A percentile compares a stretch with the other conserved stretches of the same genome.
Conservation (phyloP, 257 asterid species). For the Perilla frutescens region DNA sequence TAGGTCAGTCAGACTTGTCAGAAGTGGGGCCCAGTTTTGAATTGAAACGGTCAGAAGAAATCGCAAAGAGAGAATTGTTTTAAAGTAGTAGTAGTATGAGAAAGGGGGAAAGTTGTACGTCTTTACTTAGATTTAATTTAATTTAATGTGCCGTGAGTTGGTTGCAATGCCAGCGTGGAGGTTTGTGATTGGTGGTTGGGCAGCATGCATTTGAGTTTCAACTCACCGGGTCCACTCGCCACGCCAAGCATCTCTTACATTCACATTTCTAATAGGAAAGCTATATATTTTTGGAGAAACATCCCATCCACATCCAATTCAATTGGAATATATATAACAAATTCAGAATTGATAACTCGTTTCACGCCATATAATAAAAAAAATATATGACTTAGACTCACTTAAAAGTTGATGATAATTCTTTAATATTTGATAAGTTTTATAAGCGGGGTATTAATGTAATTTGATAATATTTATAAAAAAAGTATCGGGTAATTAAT, state of each 20-base stretch:
- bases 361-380: too few species aligned
- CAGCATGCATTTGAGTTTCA: constrained; percentile 33
- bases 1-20: constrained; percentile 17
- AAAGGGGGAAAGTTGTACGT: constrained; percentile 30
- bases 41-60: constrained; percentile 49
- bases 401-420: too few species aligned
- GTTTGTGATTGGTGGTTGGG: constrained; percentile 8
- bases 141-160: constrained; percentile 34
- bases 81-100: neutral
- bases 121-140: constrained; percentile 16
- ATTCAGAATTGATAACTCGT: too few species aligned
- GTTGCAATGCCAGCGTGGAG: constrained; percentile 41
- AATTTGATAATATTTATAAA: too few species aligned
- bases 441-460: too few species aligned
- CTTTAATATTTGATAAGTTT: too few species aligned
- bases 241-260: constrained; percentile 47
- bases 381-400: too few species aligned
- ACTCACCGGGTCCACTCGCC: constrained; percentile 38
- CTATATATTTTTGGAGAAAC: too few species aligned
- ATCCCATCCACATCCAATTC: too few species aligned
- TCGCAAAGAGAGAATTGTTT: neutral
- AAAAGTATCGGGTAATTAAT: too few species aligned
- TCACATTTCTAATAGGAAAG: constrained; percentile 31
- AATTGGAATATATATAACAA: too few species aligned
- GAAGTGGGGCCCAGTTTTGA: constrained; percentile 34